These are phyloP conservation scores for Vickermania spadyakhi DNA, from an alignment of 208 protist genomes.

Conservation along the genomic window DNA sequence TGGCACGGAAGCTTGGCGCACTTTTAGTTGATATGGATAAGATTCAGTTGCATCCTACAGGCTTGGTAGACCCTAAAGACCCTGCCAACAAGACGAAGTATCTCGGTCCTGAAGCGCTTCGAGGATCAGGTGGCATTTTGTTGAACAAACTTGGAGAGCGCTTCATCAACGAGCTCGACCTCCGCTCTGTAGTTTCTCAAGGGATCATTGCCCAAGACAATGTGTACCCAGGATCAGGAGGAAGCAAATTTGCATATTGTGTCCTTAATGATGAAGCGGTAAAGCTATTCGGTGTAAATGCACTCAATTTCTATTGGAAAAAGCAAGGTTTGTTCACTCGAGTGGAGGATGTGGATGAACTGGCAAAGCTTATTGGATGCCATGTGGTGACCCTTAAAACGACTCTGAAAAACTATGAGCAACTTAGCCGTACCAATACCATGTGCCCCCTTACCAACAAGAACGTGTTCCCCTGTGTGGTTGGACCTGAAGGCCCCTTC, in stretches of 20 bases:
- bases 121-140: conserved; percentile 91
- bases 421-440: conserved; percentile 14
- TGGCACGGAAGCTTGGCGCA: conserved; percentile 46
- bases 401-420: conserved; percentile 47
- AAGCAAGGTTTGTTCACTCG: conserved; percentile 50
- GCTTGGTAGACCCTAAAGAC: conserved; percentile 88
- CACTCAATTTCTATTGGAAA: conserved; percentile 68
- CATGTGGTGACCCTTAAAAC: conserved; percentile 11
- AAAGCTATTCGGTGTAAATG: conserved; percentile 55
- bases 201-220: conserved; percentile 60
- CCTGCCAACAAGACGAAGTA: conserved; percentile 80
- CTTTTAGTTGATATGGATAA: conserved; percentile 87
- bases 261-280: conserved; percentile 61
- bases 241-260: conserved; percentile 57
- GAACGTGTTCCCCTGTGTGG: conserved; percentile 46
- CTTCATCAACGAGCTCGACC: conserved; percentile 94
- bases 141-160: conserved; percentile 83
- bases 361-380: conserved; percentile 59
- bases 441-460: conserved; percentile 48
- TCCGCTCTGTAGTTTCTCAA: conserved; percentile 85
- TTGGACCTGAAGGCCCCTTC: conserved; percentile 49
- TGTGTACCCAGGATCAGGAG: conserved; percentile 36
- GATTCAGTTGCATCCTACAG: conserved; percentile 93
- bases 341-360: conserved; percentile 28
- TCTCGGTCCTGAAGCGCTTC: conserved; percentile 93